Evolutionary conservation across 139 green algal genomes (phyloP).

Genomic region (Micractinium conductrix): DNA sequence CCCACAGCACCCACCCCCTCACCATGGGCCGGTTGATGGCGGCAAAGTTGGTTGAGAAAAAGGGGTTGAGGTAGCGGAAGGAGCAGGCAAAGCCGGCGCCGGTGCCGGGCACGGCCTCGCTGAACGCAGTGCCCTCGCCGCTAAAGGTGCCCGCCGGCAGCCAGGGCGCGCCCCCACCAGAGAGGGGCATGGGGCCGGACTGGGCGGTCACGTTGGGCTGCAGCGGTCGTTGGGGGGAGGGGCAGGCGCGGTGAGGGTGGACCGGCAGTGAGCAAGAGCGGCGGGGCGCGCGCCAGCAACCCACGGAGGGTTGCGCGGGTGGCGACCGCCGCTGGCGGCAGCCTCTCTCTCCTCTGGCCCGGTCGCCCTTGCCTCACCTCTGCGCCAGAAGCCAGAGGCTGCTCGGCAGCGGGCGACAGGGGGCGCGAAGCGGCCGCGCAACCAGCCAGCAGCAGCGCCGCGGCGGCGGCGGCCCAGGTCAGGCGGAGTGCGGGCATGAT

Average conservation of each 20-base stretch:
- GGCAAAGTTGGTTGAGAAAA: constrained; percentile 25
- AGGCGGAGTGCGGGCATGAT: neutral
- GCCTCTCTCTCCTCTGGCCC: neutral
- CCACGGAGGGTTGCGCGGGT: too few relatives aligned
- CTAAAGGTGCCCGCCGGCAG: neutral
- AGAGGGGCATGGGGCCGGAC: neutral
- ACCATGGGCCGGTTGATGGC: constrained; percentile 41
- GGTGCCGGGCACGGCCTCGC: constrained; percentile 20
- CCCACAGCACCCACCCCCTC: constrained; percentile 8
- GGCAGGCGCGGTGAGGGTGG: too few relatives aligned
- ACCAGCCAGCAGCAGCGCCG: neutral
- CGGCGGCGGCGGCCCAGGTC: neutral
- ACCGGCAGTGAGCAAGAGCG: neutral
- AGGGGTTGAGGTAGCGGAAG: constrained; percentile 36
- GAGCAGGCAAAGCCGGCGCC: constrained; percentile 28
- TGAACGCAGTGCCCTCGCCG: constrained; percentile 32
- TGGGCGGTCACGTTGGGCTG: neutral
- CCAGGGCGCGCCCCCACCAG: neutral
- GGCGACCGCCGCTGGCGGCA: too few relatives aligned
- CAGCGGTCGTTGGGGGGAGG: neutral
- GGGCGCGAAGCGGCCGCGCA: neutral
- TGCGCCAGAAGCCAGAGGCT: neutral
- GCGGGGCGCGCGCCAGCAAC: too few relatives aligned
- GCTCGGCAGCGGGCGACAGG: neutral
- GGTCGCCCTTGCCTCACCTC: neutral